These are phyloP conservation scores for Paraphysoderma sedebokerense DNA, from an alignment of 371 early-diverging fungal genomes.

Conservation along the genomic window DNA sequence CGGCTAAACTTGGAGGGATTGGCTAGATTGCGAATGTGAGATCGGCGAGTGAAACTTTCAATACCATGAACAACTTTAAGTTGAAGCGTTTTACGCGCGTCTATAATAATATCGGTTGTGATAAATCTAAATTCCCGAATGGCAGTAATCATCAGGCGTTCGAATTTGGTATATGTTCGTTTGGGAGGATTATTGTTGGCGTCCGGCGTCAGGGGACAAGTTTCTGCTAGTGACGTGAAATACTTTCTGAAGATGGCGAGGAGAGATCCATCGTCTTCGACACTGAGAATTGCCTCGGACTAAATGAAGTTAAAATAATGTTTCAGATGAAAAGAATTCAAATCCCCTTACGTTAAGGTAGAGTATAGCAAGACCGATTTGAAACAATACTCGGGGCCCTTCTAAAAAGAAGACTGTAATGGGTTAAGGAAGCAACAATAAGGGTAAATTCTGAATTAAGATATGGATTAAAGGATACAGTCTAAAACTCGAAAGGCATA, in stretches of 20 bases:
- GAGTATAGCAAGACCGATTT: conserved; percentile 74
- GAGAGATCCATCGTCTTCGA: conserved; percentile 82
- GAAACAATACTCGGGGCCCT: conserved; percentile 83
- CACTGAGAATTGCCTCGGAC: conserved; percentile 56
- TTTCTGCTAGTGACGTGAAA: conserved; percentile 46
- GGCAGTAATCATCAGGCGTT: conserved; percentile 76
- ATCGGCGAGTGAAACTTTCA: conserved; percentile 81
- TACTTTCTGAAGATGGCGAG: conserved; percentile 59
- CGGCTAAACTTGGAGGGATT: conserved; percentile 57
- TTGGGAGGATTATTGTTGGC: no score
- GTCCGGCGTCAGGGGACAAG: no score
- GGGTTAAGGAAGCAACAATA: no score
- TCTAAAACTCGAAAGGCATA: conserved; percentile 81
- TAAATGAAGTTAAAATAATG: no score
- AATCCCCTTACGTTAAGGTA: conserved; percentile 51
- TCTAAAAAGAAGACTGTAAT: conserved; percentile 69
- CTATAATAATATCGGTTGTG: conserved; percentile 55
- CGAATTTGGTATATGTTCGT: conserved; percentile 57
- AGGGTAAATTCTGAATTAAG: no score
- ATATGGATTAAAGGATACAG: conserved; percentile 46
- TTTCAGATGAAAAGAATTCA: background rate
- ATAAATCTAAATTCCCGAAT: conserved; percentile 78
- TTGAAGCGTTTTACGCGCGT: conserved; percentile 72
- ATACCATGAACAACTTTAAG: conserved; percentile 89
- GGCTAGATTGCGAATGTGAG: conserved; percentile 60